These are phyloP conservation scores for Cinchona pubescens DNA, from an alignment of 257 asterid species.

Conservation along the genomic window DNA sequence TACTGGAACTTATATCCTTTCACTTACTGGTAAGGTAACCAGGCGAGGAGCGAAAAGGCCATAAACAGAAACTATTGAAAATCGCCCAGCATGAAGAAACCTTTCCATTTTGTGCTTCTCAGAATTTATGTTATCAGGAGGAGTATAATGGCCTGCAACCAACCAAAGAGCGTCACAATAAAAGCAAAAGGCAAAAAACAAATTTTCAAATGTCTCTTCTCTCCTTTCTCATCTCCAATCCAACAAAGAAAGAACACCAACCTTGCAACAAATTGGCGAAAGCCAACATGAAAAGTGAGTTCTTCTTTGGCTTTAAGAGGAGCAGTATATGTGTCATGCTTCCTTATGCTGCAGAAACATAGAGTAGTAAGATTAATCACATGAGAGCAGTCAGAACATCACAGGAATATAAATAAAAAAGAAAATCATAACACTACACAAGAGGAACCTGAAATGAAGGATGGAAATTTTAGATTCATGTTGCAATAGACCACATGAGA, in stretches of 20 bases:
- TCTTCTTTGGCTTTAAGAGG: constrained; percentile 97
- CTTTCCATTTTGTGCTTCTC: constrained; percentile 97
- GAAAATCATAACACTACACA: not conserved
- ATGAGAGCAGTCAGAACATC: constrained; percentile 3
- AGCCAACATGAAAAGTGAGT: constrained; percentile 85
- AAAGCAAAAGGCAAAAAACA: not conserved
- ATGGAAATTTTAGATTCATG: constrained; percentile 93
- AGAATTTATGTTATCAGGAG: constrained; percentile 68
- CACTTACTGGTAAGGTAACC: no score
- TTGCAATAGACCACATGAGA: constrained; percentile 78
- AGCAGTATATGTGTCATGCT: constrained; percentile 71
- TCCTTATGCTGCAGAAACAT: constrained; percentile 55
- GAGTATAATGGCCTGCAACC: constrained; percentile 79
- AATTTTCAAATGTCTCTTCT: not conserved
- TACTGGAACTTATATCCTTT: no score
- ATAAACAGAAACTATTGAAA: constrained; percentile 78
- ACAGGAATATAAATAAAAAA: constrained; percentile 8
- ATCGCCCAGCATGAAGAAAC: constrained; percentile 87
- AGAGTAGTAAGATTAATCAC: constrained; percentile 17
- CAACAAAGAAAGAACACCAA: constrained; percentile 37
- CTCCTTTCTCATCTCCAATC: not conserved
- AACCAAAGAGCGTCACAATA: constrained; percentile 15
- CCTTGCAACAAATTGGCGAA: constrained; percentile 85
- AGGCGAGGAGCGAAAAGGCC: no score
- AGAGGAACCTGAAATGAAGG: constrained; percentile 84